Conservation (phyloP, 495 filamentous ascomycete genomes). For the Aspergillus homomorphus region DNA sequence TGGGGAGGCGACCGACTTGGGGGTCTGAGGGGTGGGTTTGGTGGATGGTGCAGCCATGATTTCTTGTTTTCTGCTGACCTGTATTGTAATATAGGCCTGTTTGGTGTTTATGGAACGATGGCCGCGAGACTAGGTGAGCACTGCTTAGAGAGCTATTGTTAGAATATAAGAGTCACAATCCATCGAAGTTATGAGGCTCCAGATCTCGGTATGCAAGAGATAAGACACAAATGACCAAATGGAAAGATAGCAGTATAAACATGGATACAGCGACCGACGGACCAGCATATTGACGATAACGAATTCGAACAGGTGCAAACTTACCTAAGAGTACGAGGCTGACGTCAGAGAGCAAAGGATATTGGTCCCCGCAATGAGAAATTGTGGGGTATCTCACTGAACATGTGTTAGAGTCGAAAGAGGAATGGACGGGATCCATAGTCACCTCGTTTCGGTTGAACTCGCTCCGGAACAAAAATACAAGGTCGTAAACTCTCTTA, state of each 20-base stretch:
- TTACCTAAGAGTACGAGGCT: background rate
- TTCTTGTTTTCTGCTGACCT: constrained; percentile 8
- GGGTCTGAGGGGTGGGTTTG: constrained; percentile 21
- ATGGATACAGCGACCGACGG: background rate
- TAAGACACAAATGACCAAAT: no score
- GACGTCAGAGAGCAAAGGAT: background rate
- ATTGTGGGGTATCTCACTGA: background rate
- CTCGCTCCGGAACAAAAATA: background rate
- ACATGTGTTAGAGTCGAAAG: background rate
- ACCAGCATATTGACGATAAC: background rate
- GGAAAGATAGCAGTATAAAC: no score
- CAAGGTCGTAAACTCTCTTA: background rate
- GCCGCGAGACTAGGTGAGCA: background rate
- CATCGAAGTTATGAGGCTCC: no score
- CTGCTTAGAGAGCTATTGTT: no score
- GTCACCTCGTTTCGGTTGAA: background rate
- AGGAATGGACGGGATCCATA: background rate
- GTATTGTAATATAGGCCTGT: no score
- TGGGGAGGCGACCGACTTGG: constrained; percentile 28
- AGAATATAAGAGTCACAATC: no score
- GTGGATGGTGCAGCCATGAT: constrained; percentile 35
- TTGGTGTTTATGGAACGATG: background rate
- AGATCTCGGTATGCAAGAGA: no score
- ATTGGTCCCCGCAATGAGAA: background rate
- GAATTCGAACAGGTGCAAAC: background rate